Base-by-base conservation (phyloP, 2,329 filamentous ascomycete genomes). In the Macrophomina tecta region DNA sequence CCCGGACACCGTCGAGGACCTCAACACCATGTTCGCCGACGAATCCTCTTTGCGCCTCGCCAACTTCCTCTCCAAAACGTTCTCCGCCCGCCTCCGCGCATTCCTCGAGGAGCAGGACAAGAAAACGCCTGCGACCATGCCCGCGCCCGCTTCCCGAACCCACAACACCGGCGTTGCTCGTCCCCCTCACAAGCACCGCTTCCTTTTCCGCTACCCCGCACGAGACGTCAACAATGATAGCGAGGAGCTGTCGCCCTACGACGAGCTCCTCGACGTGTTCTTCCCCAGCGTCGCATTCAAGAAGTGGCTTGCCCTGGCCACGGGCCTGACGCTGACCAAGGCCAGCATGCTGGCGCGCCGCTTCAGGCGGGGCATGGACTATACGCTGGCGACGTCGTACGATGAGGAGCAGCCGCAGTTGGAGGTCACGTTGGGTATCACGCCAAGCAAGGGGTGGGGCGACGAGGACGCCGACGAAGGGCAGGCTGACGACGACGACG, bases 151-250 rank as follows among this genome's bases (percentile, higher is more conserved):
- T 60, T 72, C 72, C 65, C 71, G 71, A 49, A 70, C 63, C 5
- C 73, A 73, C 4, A 72, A 81, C 81, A 69, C 86, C 82, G 49
- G 80, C 81, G 90, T 96, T 8, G 92, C 95, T 6, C 86, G 88
- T 38, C 95, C 95, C 46, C 95, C 95, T 0, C 94, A 99, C 81
- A 99, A 99, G 82, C 93, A 97, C 76, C 91, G 94, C 14, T 99
- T 91, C 77, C 83, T 97, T 2, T 99, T 95, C 79, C 86, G 92
- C 68, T 89, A 93, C 71, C 78, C 81, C 80, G 70, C 83, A 74
- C 73, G 74, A 32, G 73, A 75, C 11, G 80, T 64, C 69, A 74
- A 70, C 61, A 74, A 71, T 71, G 60, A 62, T 5, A 78, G 68
- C 70, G 64, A 64, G 6, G 71, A 66, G 40, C 70, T 77, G 71